These are phyloP conservation scores for Calocybe cyanea DNA, from an alignment of 768 basidiomycete species.

Conservation along the genomic window DNA sequence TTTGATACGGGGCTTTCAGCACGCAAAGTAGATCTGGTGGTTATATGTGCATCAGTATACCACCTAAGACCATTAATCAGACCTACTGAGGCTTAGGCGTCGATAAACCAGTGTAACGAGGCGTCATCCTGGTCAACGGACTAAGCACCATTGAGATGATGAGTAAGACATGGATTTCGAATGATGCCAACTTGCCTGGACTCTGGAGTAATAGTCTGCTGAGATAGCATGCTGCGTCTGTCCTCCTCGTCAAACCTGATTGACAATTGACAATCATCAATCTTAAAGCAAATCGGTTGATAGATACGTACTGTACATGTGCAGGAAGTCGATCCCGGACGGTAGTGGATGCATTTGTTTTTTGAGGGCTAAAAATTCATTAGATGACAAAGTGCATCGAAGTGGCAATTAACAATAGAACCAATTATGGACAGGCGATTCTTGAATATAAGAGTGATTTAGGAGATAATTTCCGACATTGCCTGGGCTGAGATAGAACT, in stretches of 20 bases:
- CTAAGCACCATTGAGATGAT: conserved; percentile 4
- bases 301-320: conserved; percentile 13
- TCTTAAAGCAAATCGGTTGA: background rate
- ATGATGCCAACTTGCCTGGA: conserved; percentile 32
- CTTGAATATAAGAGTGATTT: conserved; percentile 18
- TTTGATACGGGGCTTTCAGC: conserved; percentile 25
- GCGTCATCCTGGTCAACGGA: conserved; percentile 18
- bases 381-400: background rate
- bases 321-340: conserved; percentile 11
- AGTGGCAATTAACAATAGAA: background rate
- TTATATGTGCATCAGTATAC: conserved; percentile 7
- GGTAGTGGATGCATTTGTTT: conserved; percentile 9
- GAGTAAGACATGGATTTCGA: conserved; percentile 4
- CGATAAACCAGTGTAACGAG: conserved; percentile 21
- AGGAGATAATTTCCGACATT: conserved; percentile 25
- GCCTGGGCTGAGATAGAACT: conserved; percentile 20
- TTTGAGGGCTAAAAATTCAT: conserved; percentile 12
- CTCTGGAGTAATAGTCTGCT: conserved; percentile 43
- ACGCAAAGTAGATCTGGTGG: conserved; percentile 7
- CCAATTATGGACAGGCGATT: conserved; percentile 25
- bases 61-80: background rate
- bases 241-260: conserved; percentile 20
- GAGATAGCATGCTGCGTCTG: conserved; percentile 18
- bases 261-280: background rate
- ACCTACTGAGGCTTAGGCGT: conserved; percentile 31